Evolutionary conservation across 1,284 basidiomycete species (phyloP).

Genomic region (Exobasidium rhododendri): DNA sequence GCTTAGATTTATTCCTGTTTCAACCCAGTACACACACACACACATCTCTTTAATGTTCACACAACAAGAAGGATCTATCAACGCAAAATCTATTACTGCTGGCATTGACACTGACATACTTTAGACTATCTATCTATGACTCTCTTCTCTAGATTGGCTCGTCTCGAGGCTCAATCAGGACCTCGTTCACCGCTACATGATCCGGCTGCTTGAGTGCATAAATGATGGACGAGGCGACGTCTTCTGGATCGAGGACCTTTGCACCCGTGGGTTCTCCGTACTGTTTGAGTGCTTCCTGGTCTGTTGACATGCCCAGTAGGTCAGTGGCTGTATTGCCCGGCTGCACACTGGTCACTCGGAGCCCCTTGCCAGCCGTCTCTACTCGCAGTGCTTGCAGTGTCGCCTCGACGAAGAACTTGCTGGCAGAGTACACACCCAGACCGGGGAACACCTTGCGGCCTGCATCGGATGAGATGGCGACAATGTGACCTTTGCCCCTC

Average conservation of each 20-base stretch:
- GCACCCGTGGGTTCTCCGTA: conserved; percentile 51
- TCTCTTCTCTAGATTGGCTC: conserved; percentile 42
- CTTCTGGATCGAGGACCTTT: conserved; percentile 43
- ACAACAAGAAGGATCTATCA: no score
- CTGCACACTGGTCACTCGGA: conserved; percentile 47
- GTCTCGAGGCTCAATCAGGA: conserved; percentile 39
- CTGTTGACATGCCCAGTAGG: conserved; percentile 49
- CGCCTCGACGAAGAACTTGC: conserved; percentile 53
- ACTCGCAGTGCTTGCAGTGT: conserved; percentile 48
- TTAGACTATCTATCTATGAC: no score
- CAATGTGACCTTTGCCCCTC: conserved; percentile 42
- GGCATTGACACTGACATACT: no score
- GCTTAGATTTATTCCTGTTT: no score
- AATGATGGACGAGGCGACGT: conserved; percentile 49
- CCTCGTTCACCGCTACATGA: conserved; percentile 51
- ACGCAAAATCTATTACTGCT: no score
- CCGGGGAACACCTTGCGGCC: conserved; percentile 52
- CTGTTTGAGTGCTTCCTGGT: conserved; percentile 47
- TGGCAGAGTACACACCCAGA: conserved; percentile 50
- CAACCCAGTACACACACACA: no score
- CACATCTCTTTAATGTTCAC: no score
- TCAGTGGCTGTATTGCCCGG: conserved; percentile 52
- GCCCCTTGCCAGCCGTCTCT: conserved; percentile 46
- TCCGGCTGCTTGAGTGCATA: conserved; percentile 46
- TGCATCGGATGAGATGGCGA: conserved; percentile 53